Evolutionary conservation across 2,329 filamentous ascomycete genomes (phyloP).

Genomic region (Leptographium wingfieldii): DNA sequence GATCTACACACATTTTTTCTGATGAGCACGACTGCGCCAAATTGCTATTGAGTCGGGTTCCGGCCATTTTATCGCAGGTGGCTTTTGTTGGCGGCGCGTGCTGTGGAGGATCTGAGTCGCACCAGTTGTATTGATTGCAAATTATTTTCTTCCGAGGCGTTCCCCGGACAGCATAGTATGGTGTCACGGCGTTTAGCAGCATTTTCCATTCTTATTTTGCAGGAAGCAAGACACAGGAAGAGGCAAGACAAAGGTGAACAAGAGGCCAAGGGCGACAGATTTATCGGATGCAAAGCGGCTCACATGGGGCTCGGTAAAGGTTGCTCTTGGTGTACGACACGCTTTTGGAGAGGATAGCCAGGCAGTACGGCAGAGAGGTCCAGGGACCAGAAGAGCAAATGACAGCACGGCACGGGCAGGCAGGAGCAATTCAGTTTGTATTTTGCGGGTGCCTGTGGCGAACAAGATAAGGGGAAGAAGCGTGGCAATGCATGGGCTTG

Average conservation of each 20-base stretch:
- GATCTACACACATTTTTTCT: conserved; percentile 99
- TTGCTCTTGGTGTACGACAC: not conserved
- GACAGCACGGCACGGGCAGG: conserved; percentile 1
- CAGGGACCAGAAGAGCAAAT: not conserved
- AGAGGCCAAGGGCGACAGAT: not conserved
- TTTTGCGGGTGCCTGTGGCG: conserved; percentile 1
- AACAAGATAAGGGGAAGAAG: not conserved
- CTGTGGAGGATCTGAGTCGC: not conserved
- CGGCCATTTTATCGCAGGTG: not conserved
- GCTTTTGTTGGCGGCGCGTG: not conserved
- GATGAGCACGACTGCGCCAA: conserved; percentile 27
- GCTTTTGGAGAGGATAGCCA: not conserved
- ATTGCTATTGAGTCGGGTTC: not conserved
- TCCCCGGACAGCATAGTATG: conserved; percentile 15
- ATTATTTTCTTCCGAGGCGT: conserved; percentile 7
- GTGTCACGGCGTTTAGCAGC: conserved; percentile 16
- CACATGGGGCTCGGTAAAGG: not conserved
- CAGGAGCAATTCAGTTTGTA: conserved; percentile 13
- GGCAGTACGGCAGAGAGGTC: not conserved
- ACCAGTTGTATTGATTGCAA: not conserved
- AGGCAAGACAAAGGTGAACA: not conserved
- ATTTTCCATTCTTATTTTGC: not conserved
- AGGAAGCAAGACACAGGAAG: conserved; percentile 2
- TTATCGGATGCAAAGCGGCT: not conserved
- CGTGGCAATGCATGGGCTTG: not conserved